phyloP scores from a whole-genome alignment of 2,329 filamentous ascomycete species.

The Epichloe sp. region DNA sequence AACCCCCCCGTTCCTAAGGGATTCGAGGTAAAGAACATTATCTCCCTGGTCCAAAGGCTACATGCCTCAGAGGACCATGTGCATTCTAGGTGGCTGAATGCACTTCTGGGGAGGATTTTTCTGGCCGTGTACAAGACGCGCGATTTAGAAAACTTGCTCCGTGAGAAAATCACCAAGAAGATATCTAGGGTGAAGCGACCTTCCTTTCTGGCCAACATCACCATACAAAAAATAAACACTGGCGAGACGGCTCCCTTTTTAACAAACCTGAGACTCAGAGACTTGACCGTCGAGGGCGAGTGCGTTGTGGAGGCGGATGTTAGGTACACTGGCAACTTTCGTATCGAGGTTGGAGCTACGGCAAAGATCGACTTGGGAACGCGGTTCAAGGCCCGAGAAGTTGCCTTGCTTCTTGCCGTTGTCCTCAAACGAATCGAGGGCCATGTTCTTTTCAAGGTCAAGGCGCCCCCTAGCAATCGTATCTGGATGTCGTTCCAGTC shows the following conservation, averaged over 20 bases:
- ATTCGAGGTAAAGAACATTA: constrained; percentile 77
- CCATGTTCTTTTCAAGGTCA: constrained; percentile 73
- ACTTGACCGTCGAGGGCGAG: constrained; percentile 84
- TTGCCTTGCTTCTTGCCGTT: constrained; percentile 77
- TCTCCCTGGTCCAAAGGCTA: constrained; percentile 76
- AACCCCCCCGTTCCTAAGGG: constrained; percentile 57
- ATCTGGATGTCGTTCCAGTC: constrained; percentile 92
- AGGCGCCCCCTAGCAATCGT: constrained; percentile 93
- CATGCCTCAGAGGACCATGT: constrained; percentile 86
- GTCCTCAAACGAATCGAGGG: constrained; percentile 77
- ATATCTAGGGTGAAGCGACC: constrained; percentile 89
- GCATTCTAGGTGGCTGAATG: constrained; percentile 89
- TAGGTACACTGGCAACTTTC: constrained; percentile 78
- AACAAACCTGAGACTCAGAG: constrained; percentile 76
- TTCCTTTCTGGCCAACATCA: constrained; percentile 73
- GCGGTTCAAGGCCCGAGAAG: constrained; percentile 80
- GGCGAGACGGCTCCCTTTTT: constrained; percentile 80
- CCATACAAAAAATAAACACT: constrained; percentile 70
- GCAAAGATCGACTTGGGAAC: constrained; percentile 81
- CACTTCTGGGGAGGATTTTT: constrained; percentile 76
- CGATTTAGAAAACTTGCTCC: constrained; percentile 66
- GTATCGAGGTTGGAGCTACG: constrained; percentile 82
- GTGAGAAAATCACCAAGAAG: constrained; percentile 86
- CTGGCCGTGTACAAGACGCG: constrained; percentile 75
- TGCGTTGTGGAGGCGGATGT: constrained; percentile 78